Conservation (phyloP, 768 basidiomycete species). For the Rhodocollybia butyracea region DNA sequence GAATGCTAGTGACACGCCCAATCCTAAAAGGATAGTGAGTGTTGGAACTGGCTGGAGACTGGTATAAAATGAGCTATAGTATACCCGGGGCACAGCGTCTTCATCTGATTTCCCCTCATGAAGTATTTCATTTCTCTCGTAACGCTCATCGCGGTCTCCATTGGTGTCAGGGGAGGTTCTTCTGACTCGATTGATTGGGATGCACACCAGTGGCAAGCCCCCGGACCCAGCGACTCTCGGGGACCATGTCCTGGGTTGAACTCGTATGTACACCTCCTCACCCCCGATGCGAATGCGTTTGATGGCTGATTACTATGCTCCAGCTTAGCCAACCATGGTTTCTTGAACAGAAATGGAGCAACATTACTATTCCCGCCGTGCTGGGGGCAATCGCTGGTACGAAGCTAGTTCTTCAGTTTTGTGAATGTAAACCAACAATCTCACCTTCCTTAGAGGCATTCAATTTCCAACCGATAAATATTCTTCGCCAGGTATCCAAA, state of each 20-base stretch:
- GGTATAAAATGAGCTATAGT: too few species aligned
- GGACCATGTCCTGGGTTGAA: slow-evolving; percentile 11
- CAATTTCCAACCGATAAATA: not conserved
- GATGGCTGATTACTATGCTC: not conserved
- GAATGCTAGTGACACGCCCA: too few species aligned
- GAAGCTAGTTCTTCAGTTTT: too few species aligned
- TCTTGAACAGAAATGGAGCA: slow-evolving; percentile 8
- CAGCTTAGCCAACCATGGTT: slow-evolving; percentile 10
- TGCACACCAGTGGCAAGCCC: slow-evolving; percentile 2
- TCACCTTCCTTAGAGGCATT: not conserved
- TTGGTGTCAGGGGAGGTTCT: not conserved
- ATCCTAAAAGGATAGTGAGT: too few species aligned
- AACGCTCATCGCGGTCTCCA: not conserved
- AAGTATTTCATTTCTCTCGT: not conserved
- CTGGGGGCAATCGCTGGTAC: slow-evolving; percentile 5
- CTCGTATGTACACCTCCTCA: not conserved
- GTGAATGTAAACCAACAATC: not conserved
- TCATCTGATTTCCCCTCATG: too few species aligned
- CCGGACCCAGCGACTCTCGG: not conserved
- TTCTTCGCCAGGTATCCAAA: slow-evolving; percentile 3
- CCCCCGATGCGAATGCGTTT: too few species aligned
- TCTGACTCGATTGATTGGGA: not conserved
- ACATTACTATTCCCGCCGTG: slow-evolving; percentile 4
- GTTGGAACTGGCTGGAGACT: too few species aligned
- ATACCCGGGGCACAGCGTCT: too few species aligned